Percentiles rank a stretch among this genome's conserved stretches.
Conservation (phyloP, 2,329 filamentous ascomycete genomes). For the Drechslera avenae region DNA sequence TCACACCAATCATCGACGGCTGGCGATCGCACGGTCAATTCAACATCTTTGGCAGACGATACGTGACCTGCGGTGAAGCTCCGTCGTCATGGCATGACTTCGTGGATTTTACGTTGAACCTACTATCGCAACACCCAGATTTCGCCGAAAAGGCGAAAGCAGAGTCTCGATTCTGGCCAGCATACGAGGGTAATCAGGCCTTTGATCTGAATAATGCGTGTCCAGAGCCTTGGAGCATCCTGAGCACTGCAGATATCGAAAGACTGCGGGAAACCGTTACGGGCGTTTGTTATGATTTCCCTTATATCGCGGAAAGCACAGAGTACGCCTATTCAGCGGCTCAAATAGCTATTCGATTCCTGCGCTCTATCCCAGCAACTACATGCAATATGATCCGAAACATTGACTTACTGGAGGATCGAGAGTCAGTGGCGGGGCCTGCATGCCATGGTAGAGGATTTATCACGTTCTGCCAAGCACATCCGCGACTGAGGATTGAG, state of each 20-base stretch:
- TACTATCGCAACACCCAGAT: no score
- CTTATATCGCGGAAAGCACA: not conserved
- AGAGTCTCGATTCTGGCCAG: no score
- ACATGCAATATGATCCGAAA: not conserved
- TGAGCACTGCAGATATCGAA: not conserved
- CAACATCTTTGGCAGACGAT: no score
- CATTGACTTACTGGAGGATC: not conserved
- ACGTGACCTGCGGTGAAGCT: no score
- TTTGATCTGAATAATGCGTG: no score
- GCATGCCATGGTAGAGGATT: constrained; percentile 12
- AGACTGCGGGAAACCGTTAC: not conserved
- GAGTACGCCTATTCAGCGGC: not conserved
- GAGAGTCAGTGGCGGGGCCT: not conserved
- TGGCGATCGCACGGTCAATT: no score
- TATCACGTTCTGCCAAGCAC: constrained; percentile 10
- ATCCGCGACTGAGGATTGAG: constrained; percentile 6
- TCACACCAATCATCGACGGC: no score
- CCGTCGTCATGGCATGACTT: no score
- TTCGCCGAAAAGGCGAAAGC: no score
- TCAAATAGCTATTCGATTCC: not conserved
- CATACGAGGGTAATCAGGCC: no score
- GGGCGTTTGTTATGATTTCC: not conserved
- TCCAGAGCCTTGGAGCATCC: no score
- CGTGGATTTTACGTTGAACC: no score
- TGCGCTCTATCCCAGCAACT: not conserved